Base-by-base conservation (phyloP, 1,139 yeast species). In the Sugiyamaella pinicola region DNA sequence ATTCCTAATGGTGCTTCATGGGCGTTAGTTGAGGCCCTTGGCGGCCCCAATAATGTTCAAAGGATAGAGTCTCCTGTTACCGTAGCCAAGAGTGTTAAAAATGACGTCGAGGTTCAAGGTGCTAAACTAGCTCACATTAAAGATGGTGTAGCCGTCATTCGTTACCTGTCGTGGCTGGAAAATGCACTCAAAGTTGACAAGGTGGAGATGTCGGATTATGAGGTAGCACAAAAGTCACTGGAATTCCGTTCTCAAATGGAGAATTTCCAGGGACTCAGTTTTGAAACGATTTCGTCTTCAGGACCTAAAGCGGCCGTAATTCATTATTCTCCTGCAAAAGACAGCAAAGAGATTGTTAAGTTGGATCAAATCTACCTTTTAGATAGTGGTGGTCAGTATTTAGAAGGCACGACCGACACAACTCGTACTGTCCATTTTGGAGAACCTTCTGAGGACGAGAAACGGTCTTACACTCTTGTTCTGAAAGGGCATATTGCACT, bases 391-490 rank as follows among this genome's bases (percentile, higher is more conserved):
- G 85, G 96, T 2, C 99, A 95, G 67, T 95, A 86, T 66, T 73
- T 84, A 48, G 97, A 91, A 59, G 99, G 99, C 33, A 93, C 99
- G 1, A 93, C 99, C 0, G 99, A 93, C 70, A 87, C 93, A 13
- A 93, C 99, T 2, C 83, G 99, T 70, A 93, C 99, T 0, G 67
- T 88, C 41, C 98, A 93, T 69, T 85, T 87, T 66, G 82, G 84
- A 2, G 70, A 69, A 5, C 97, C 98, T 24, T 70, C 82, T 0
- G 68, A 69, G 4, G 89, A 85, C 53, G 90, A 93, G 68, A 77
- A 77, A 39, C 77, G 77, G 53, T 86, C 89, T 56, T 93, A 89
- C 70, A 93, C 99, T 0, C 73, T 87, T 46, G 99, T 95, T 1
- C 80, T 95, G 62, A 91, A 93, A 74, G 99, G 99, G 7, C 89